These are phyloP conservation scores for Phytophthora parvispora DNA, from an alignment of 352 stramenopile species.

Conservation along the genomic window DNA sequence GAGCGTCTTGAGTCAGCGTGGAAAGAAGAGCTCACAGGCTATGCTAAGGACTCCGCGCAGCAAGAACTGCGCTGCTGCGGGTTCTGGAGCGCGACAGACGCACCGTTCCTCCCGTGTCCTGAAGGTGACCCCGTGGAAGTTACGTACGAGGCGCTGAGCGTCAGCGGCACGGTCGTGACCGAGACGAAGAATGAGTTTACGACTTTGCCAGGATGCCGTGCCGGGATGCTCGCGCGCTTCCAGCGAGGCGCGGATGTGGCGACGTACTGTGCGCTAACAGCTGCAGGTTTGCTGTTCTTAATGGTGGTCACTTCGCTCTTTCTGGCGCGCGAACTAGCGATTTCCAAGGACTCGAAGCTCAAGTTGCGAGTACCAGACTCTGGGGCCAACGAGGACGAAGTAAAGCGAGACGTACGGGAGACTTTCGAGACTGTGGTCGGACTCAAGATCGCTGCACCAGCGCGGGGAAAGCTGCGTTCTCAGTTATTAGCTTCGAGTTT, in stretches of 20 bases:
- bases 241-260: slow-evolving; percentile 50
- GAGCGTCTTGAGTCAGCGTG: slow-evolving; percentile 58
- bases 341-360: slow-evolving; percentile 78
- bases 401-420: slow-evolving; percentile 45
- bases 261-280: slow-evolving; percentile 44
- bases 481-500: slow-evolving; percentile 67
- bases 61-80: slow-evolving; percentile 80
- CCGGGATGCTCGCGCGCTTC: slow-evolving; percentile 64
- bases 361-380: slow-evolving; percentile 59
- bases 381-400: slow-evolving; percentile 6
- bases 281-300: slow-evolving; percentile 51
- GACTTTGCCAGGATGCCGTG: slow-evolving; percentile 63
- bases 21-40: slow-evolving; percentile 48
- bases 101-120: slow-evolving; percentile 64
- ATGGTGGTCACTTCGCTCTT: slow-evolving; percentile 57
- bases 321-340: slow-evolving; percentile 64
- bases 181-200: slow-evolving; percentile 57
- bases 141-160: slow-evolving; percentile 66
- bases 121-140: slow-evolving; percentile 51
- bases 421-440: slow-evolving; percentile 80
- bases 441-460: slow-evolving; percentile 75
- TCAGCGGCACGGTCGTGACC: slow-evolving; percentile 62
- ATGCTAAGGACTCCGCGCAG: slow-evolving; percentile 60
- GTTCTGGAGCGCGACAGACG: slow-evolving; percentile 55
- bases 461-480: slow-evolving; percentile 73